Evolutionary conservation across 768 basidiomycete species (phyloP).

Genomic region (Podaxis pistillaris): DNA sequence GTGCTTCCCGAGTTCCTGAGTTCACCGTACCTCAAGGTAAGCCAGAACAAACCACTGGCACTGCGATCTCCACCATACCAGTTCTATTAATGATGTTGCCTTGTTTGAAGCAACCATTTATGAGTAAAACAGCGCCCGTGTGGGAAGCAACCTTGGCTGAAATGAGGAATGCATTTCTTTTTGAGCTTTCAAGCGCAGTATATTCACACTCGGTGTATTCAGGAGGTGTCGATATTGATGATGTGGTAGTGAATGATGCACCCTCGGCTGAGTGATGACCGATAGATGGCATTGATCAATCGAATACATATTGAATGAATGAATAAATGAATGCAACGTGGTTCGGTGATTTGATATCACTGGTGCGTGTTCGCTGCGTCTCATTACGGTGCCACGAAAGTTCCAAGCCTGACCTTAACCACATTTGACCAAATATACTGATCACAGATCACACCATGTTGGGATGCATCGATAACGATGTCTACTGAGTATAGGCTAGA

Average conservation of each 20-base stretch:
- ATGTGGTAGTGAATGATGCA: neutral
- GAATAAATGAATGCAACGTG: conserved; percentile 10
- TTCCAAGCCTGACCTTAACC: neutral
- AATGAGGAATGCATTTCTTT: neutral
- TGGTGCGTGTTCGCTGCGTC: conserved; percentile 11
- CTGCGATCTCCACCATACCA: neutral
- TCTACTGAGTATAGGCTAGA: neutral
- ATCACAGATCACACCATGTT: neutral
- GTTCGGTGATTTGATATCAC: conserved; percentile 13
- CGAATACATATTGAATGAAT: neutral
- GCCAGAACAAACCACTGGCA: neutral
- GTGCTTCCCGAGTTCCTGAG: neutral
- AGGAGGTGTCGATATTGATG: conserved; percentile 1
- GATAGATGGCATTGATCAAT: conserved; percentile 7
- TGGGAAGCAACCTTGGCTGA: neutral
- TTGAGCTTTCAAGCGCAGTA: neutral
- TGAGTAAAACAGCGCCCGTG: neutral
- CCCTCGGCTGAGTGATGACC: neutral
- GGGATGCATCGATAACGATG: neutral
- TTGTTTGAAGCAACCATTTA: neutral
- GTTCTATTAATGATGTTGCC: neutral
- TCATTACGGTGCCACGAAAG: neutral
- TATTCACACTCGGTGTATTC: neutral
- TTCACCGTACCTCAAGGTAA: neutral
- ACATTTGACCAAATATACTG: neutral